These are phyloP conservation scores for Saccharomyces pastorianus DNA, from an alignment of 1,139 yeast species.

Conservation along the genomic window DNA sequence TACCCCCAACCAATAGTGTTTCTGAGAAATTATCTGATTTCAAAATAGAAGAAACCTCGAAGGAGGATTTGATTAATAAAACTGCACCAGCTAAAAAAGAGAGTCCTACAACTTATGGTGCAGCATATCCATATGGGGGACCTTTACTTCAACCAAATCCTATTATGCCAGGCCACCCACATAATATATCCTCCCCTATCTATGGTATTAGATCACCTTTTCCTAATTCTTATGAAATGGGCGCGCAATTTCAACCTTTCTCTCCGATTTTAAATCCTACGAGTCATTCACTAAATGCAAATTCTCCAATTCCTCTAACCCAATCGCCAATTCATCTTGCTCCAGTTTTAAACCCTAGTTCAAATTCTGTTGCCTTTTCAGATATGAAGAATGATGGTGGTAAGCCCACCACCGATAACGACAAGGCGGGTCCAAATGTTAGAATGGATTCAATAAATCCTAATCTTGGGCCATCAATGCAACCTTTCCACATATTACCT, in stretches of 20 bases:
- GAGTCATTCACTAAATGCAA: constrained; percentile 17
- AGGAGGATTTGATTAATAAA: constrained; percentile 4
- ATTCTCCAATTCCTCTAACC: constrained; percentile 21
- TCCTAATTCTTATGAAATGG: constrained; percentile 27
- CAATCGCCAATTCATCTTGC: constrained; percentile 16
- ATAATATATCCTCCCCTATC: constrained; percentile 16
- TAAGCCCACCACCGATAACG: constrained; percentile 2
- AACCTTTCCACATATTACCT: constrained; percentile 15
- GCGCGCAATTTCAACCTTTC: constrained; percentile 29
- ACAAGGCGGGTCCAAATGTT: constrained; percentile 4
- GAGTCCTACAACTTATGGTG: constrained; percentile 17
- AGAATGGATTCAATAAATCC: constrained; percentile 9
- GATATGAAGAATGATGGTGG: not conserved
- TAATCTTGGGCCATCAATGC: constrained; percentile 2
- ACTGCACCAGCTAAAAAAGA: not conserved
- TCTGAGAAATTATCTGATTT: not conserved
- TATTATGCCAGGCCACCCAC: constrained; percentile 22
- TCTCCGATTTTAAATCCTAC: constrained; percentile 23
- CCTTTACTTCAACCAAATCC: constrained; percentile 29
- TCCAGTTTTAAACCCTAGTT: constrained; percentile 7
- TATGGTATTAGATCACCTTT: constrained; percentile 29
- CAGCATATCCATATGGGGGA: constrained; percentile 33
- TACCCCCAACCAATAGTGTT: constrained; percentile 7
- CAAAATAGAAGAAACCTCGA: constrained; percentile 4
- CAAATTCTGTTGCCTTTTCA: constrained; percentile 4